A percentile compares a stretch with the other conserved stretches of the same genome.
These are phyloP conservation scores for Monosporozyma yasuniensis DNA, from an alignment of 805 yeast species.

Conservation along the genomic window DNA sequence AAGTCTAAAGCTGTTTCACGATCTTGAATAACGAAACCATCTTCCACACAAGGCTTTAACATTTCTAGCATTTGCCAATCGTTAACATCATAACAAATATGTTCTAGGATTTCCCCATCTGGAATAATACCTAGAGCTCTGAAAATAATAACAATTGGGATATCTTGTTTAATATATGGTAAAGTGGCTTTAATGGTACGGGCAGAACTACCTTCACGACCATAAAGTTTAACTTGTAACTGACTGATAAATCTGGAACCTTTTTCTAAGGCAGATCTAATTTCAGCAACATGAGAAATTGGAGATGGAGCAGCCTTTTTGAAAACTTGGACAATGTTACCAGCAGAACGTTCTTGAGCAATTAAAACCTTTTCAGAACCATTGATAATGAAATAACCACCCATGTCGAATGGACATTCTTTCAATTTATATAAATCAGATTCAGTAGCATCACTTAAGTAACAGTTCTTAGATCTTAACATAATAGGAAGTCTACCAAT, in stretches of 20 bases:
- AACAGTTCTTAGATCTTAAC: conserved; percentile 94
- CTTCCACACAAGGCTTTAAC: conserved; percentile 98
- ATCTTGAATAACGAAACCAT: conserved; percentile 96
- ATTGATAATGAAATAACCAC: conserved; percentile 96
- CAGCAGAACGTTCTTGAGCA: conserved; percentile 98
- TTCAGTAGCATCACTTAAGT: conserved; percentile 80
- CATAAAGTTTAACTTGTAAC: conserved; percentile 85
- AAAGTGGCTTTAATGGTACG: conserved; percentile 90
- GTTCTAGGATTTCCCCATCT: conserved; percentile 97
- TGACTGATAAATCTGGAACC: conserved; percentile 93
- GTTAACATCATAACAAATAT: conserved; percentile 92
- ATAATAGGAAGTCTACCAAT: conserved; percentile 97
- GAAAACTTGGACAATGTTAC: conserved; percentile 96
- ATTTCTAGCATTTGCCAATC: conserved; percentile 99
- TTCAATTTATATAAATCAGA: conserved; percentile 90
- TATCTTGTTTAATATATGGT: conserved; percentile 93
- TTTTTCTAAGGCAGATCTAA: conserved; percentile 91
- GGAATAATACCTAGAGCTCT: conserved; percentile 98
- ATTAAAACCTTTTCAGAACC: conserved; percentile 97
- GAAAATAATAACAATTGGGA: conserved; percentile 93
- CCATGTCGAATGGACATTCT: conserved; percentile 99
- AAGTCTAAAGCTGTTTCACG: conserved; percentile 96
- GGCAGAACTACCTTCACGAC: conserved; percentile 64
- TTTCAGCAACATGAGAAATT: conserved; percentile 90
- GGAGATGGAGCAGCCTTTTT: conserved; percentile 97